A percentile compares a stretch with the other conserved stretches of the same genome.
These are phyloP conservation scores for Paracoccidioides lutzii DNA, from an alignment of 2,329 filamentous ascomycete genomes.

Conservation along the genomic window DNA sequence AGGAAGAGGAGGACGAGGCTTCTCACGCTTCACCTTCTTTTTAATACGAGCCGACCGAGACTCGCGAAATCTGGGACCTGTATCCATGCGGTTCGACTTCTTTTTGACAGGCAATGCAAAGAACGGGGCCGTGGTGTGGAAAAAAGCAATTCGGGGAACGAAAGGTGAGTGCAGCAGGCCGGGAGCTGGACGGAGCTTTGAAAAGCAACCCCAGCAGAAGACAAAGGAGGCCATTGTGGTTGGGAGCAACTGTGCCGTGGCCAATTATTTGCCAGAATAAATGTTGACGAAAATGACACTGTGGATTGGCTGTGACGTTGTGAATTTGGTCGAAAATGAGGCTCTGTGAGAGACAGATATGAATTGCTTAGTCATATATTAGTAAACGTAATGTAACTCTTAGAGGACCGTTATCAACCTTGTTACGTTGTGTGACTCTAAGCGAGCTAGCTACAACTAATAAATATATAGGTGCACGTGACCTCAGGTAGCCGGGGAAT, in stretches of 20 bases:
- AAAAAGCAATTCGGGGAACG: slow-evolving; percentile 35
- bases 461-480: too few relatives aligned
- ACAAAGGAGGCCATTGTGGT: slow-evolving; percentile 42
- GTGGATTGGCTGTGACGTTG: neutral
- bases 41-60: slow-evolving; percentile 32
- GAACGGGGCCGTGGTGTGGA: slow-evolving; percentile 33
- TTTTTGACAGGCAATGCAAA: slow-evolving; percentile 37
- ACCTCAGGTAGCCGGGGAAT: too few relatives aligned
- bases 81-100: slow-evolving; percentile 14
- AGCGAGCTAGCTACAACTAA: too few relatives aligned
- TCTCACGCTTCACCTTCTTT: slow-evolving; percentile 30
- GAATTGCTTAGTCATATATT: neutral
- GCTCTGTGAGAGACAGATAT: neutral
- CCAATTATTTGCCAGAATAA: neutral
- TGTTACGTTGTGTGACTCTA: too few relatives aligned
- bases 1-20: slow-evolving; percentile 40
- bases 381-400: too few relatives aligned
- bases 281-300: neutral
- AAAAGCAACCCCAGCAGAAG: slow-evolving; percentile 48
- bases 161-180: slow-evolving; percentile 26
- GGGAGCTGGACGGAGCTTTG: slow-evolving; percentile 33
- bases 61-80: slow-evolving; percentile 25
- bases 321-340: neutral
- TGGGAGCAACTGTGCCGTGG: neutral
- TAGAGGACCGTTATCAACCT: too few relatives aligned